Evolutionary conservation across 306 rosid genomes (phyloP).

Genomic region (Lupinus albus): DNA sequence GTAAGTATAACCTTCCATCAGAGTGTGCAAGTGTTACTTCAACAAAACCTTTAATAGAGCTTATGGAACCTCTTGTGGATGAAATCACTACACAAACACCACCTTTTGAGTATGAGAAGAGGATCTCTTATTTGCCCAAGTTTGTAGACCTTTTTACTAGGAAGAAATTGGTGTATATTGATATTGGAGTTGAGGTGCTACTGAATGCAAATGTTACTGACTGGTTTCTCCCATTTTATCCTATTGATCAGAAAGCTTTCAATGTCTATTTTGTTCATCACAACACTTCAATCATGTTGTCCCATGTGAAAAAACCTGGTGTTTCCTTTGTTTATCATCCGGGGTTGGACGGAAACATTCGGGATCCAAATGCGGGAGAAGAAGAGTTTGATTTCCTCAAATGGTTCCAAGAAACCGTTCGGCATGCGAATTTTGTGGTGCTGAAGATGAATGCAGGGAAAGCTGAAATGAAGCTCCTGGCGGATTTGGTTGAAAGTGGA

Average conservation of each 20-base stretch:
- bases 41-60: conserved; percentile 54
- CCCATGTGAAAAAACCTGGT: conserved; percentile 70
- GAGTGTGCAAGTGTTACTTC: conserved; percentile 60
- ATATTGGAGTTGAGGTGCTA: conserved; percentile 66
- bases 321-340: conserved; percentile 91
- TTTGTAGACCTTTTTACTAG: conserved; percentile 52
- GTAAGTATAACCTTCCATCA: conserved; percentile 43
- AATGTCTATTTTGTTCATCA: conserved; percentile 78
- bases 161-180: conserved; percentile 65
- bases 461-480: conserved; percentile 67
- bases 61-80: conserved; percentile 71
- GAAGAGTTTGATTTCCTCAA: conserved; percentile 71
- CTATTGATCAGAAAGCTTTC: conserved; percentile 61
- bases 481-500: conserved; percentile 67
- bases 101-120: conserved; percentile 36
- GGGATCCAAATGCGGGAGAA: conserved; percentile 54
- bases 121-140: conserved; percentile 60
- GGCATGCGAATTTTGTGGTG: conserved; percentile 72
- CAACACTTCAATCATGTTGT: conserved; percentile 63
- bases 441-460: conserved; percentile 80
- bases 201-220: conserved; percentile 43
- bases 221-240: conserved; percentile 77
- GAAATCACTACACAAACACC: conserved; percentile 37
- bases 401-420: conserved; percentile 86
- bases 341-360: conserved; percentile 46